A percentile compares a stretch with the other conserved stretches of the same genome.
phyloP scores from a whole-genome alignment of 2,329 filamentous ascomycete species.

The Stylonectria norvegica region DNA sequence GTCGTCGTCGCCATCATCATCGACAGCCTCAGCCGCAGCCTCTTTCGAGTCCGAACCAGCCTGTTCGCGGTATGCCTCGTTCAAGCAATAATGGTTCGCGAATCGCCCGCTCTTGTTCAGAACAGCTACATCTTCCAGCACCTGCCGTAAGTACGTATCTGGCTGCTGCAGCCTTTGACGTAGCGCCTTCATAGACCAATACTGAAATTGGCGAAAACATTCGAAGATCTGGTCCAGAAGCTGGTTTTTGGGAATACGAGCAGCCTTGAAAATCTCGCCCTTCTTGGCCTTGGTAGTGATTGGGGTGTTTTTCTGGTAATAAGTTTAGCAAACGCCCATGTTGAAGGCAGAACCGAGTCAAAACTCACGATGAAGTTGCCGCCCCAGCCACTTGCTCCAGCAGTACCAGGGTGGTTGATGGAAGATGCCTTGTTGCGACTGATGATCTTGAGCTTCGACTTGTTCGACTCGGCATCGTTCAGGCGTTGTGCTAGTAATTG shows the following conservation, averaged over 20 bases:
- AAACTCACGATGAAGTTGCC: slow-evolving; percentile 56
- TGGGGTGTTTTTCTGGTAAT: slow-evolving; percentile 49
- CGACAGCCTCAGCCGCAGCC: slow-evolving; percentile 53
- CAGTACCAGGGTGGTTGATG: slow-evolving; percentile 54
- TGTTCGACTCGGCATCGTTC: slow-evolving; percentile 47
- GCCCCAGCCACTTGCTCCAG: slow-evolving; percentile 36
- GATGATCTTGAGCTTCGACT: slow-evolving; percentile 48
- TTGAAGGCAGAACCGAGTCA: neutral
- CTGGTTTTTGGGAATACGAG: slow-evolving; percentile 84
- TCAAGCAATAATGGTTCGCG: slow-evolving; percentile 80
- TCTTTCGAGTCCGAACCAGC: slow-evolving; percentile 46
- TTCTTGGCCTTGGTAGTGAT: slow-evolving; percentile 55
- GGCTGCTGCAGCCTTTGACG: slow-evolving; percentile 77
- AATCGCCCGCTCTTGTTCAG: slow-evolving; percentile 81
- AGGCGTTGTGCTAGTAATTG: slow-evolving; percentile 59
- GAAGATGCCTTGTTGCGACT: slow-evolving; percentile 48
- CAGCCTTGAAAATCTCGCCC: slow-evolving; percentile 73
- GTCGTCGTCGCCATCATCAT: slow-evolving; percentile 64
- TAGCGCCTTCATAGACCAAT: slow-evolving; percentile 90
- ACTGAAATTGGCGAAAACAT: slow-evolving; percentile 81
- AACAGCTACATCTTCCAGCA: slow-evolving; percentile 76
- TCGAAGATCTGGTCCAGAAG: slow-evolving; percentile 81
- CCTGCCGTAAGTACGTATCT: slow-evolving; percentile 86
- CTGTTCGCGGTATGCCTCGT: slow-evolving; percentile 49
- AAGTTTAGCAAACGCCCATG: slow-evolving; percentile 17